Percentiles rank a stretch among this genome's conserved stretches.
Conservation (phyloP, 2,329 filamentous ascomycete species). For the Exophiala spinifera region DNA sequence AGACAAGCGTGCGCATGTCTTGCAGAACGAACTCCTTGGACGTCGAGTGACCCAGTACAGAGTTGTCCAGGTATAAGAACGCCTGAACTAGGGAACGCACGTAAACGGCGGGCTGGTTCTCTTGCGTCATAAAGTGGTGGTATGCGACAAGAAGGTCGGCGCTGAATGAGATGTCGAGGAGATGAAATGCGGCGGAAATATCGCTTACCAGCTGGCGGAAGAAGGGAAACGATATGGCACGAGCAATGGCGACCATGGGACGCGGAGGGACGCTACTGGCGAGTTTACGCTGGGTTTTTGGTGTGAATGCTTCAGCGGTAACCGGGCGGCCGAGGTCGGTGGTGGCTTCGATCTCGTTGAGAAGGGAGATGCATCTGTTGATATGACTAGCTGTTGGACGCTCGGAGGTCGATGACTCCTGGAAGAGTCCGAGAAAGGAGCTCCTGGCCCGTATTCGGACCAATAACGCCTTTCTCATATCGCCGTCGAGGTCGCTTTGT, state of each 20-base stretch:
- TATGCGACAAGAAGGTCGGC: constrained; percentile 58
- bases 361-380: constrained; percentile 24
- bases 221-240: constrained; percentile 67
- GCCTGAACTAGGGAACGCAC: constrained; percentile 76
- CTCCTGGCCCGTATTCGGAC: constrained; percentile 60
- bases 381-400: not conserved
- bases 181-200: constrained; percentile 63
- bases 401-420: constrained; percentile 3
- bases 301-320: constrained; percentile 72
- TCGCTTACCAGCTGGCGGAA: constrained; percentile 70
- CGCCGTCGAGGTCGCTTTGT: constrained; percentile 34
- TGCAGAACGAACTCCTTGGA: constrained; percentile 74
- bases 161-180: constrained; percentile 47
- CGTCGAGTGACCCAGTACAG: constrained; percentile 64
- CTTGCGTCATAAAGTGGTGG: constrained; percentile 70
- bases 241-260: constrained; percentile 72
- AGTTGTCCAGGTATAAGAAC: constrained; percentile 70
- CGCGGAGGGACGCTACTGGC: constrained; percentile 92
- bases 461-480: constrained; percentile 55
- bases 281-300: constrained; percentile 83
- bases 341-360: constrained; percentile 59
- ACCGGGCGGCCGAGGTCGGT: constrained; percentile 63
- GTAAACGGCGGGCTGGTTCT: constrained; percentile 79
- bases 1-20: constrained; percentile 72
- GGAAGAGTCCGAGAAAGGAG: constrained; percentile 42